A percentile compares a stretch with the other conserved stretches of the same genome.
Evolutionary conservation across 371 early-diverging fungal species (phyloP).

Genomic region (Rhizopus stolonifer): DNA sequence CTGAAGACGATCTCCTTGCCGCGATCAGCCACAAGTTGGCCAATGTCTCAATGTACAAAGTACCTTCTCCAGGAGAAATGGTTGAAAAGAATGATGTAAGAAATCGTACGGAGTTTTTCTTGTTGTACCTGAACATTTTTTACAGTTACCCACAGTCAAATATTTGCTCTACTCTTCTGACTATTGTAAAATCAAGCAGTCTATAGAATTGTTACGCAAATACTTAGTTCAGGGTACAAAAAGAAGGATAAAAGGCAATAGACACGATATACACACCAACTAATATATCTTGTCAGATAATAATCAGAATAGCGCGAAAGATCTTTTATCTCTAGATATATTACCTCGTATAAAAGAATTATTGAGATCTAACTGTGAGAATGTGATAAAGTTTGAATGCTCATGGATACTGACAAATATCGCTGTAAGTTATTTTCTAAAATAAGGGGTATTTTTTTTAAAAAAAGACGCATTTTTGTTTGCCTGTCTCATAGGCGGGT

Average conservation of each 20-base stretch:
- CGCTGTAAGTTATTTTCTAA: conserved; percentile 39
- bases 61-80: conserved; percentile 18
- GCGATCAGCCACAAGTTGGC: conserved; percentile 47
- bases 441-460: not conserved
- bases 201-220: conserved; percentile 31
- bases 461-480: not conserved
- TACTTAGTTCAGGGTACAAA: conserved; percentile 44
- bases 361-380: conserved; percentile 14
- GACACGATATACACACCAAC: no score
- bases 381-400: conserved; percentile 52
- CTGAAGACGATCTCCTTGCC: conserved; percentile 26
- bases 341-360: conserved; percentile 38
- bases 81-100: conserved; percentile 30
- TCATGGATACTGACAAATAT: conserved; percentile 66
- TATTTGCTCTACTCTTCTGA: conserved; percentile 25
- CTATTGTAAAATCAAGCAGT: conserved; percentile 21
- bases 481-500: conserved; percentile 47
- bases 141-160: conserved; percentile 22
- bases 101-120: not conserved
- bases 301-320: conserved; percentile 24
- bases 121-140: conserved; percentile 1
- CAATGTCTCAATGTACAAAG: conserved; percentile 34
- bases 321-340: conserved; percentile 34
- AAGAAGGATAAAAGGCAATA: no score
- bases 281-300: conserved; percentile 2